Evolutionary conservation across 768 basidiomycete species (phyloP).

Genomic region (Tubosaeta sp.): DNA sequence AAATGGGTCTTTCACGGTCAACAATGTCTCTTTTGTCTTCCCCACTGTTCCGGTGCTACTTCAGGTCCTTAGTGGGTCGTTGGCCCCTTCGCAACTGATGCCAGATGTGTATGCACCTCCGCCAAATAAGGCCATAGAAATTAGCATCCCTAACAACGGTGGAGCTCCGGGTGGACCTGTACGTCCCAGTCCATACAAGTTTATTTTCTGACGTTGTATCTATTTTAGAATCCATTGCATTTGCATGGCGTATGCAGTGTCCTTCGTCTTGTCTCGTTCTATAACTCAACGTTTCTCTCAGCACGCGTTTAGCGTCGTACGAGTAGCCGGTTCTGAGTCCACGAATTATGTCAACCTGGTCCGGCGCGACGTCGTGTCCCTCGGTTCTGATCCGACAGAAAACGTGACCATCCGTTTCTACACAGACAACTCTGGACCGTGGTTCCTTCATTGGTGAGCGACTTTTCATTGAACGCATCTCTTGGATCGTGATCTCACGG

Average conservation of each 20-base stretch:
- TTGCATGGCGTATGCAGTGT: conserved; percentile 39
- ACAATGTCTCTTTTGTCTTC: not conserved
- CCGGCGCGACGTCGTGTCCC: conserved; percentile 44
- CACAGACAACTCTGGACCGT: conserved; percentile 53
- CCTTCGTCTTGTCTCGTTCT: not conserved
- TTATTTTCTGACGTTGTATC: not conserved
- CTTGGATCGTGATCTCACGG: too few species aligned
- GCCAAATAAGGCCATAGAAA: conserved; percentile 40
- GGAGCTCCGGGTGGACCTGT: conserved; percentile 14
- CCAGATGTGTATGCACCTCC: conserved; percentile 38
- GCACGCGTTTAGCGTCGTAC: conserved; percentile 40
- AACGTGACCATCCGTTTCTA: conserved; percentile 54
- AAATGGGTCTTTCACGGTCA: not conserved
- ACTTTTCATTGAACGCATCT: too few species aligned
- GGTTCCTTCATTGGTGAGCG: conserved; percentile 20
- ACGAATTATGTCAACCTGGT: conserved; percentile 50
- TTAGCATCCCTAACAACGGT: conserved; percentile 29
- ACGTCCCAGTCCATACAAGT: not conserved
- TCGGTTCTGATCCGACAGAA: conserved; percentile 28
- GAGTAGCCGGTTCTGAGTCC: conserved; percentile 31
- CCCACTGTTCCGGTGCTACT: not conserved
- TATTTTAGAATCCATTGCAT: conserved; percentile 35
- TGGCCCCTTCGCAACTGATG: conserved; percentile 20
- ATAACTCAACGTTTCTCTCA: conserved; percentile 6
- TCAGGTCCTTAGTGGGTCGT: not conserved